Base-by-base conservation (phyloP, 1,139 yeast species). In the Blastobotrys ciferrii region DNA sequence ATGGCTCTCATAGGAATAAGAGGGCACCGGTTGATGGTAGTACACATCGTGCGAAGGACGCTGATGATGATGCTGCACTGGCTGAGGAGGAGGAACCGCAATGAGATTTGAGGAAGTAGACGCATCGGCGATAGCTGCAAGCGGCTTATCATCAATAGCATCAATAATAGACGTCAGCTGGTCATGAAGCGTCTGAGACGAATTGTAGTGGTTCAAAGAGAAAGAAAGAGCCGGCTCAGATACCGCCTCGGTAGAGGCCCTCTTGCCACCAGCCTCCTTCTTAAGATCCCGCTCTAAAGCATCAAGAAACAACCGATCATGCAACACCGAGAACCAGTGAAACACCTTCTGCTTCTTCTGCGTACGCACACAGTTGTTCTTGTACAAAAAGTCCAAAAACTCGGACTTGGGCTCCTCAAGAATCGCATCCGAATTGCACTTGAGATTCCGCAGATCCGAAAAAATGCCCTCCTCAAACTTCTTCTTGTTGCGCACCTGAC, bases 391-490 rank as follows among this genome's bases (percentile, higher is more conserved):
- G 56, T 86, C 88, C 52, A 92, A 74, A 64, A 92, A 89, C 42
- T 82, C 84, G 0, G 96, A 87, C 63, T 88, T 82, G 6, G 98
- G 96, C 46, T 81, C 81, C 65, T 92, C 98, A 51, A 92, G 73
- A 2, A 88, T 78, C 3, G 98, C 96, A 71, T 91, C 95, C 2
- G 82, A 75, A 18, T 94, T 95, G 65, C 94, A 82, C 68, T 89
- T 92, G 53, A 92, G 74, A 56, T 87, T 83, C 60, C 98, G 76
- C 56, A 92, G 71, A 66, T 92, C 98, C 2, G 95, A 86, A 60
- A 92, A 92, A 46, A 92, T 82, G 33, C 98, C 98, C 70, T 92
- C 98, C 71, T 92, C 98, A 64, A 92, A 92, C 70, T 92, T 92
- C 69, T 92, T 91, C 57, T 95, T 75, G 66, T 92, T 96, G 33